These are phyloP conservation scores for Penicillium macrosclerotiorum DNA, from an alignment of 495 filamentous ascomycete genomes.

Conservation along the genomic window DNA sequence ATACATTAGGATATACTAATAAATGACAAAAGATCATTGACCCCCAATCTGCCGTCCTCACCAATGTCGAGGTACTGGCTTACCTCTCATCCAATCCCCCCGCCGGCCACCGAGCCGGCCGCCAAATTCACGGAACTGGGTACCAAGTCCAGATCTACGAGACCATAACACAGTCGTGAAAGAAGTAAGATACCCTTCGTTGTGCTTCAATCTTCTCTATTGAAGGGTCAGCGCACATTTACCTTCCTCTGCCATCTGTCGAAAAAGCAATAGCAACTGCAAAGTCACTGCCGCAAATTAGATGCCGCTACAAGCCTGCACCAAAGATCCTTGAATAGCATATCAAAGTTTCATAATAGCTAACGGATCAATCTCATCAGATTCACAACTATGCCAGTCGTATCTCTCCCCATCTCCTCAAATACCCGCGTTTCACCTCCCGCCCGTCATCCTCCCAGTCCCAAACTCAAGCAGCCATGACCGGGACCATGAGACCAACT, in stretches of 20 bases:
- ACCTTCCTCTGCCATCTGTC: too few species aligned
- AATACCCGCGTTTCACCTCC: slow-evolving; percentile 32
- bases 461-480: slow-evolving; percentile 27
- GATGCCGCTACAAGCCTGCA: too few species aligned
- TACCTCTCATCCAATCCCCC: slow-evolving; percentile 53
- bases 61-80: slow-evolving; percentile 63
- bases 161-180: slow-evolving; percentile 53
- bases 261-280: too few species aligned
- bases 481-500: slow-evolving; percentile 22
- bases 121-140: slow-evolving; percentile 38
- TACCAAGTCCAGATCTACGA: slow-evolving; percentile 42
- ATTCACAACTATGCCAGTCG: slow-evolving; percentile 46
- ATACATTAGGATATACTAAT: background rate
- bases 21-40: slow-evolving; percentile 51
- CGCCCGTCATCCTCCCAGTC: slow-evolving; percentile 24
- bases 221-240: too few species aligned
- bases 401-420: slow-evolving; percentile 37
- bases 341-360: too few species aligned
- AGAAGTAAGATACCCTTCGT: too few species aligned
- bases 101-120: slow-evolving; percentile 41
- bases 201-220: too few species aligned
- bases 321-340: too few species aligned
- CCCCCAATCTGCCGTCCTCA: slow-evolving; percentile 59
- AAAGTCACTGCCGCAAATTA: too few species aligned
- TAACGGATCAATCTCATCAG: slow-evolving; percentile 16